phyloP scores from a whole-genome alignment of 192 early-diverging fungal species.

The Rhizophlyctis rosea region DNA sequence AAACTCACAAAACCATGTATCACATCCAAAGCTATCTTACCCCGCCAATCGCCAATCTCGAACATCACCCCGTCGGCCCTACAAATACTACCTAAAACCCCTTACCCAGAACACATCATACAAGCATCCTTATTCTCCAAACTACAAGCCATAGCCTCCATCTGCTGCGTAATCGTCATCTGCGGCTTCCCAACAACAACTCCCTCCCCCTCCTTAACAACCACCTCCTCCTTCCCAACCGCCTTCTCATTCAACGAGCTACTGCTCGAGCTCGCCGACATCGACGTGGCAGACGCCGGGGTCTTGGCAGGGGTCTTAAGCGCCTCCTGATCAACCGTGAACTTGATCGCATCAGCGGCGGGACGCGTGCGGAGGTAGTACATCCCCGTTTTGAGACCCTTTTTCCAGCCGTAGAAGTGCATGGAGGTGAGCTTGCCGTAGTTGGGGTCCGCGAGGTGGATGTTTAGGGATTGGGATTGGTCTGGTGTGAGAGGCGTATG shows the following conservation, averaged over 20 bases:
- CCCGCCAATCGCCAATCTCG: no score
- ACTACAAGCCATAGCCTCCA: slow-evolving; percentile 79
- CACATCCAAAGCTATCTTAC: no score
- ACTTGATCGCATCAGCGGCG: slow-evolving; percentile 97
- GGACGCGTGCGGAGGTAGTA: slow-evolving; percentile 95
- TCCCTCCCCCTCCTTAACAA: slow-evolving; percentile 15
- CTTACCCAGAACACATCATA: slow-evolving; percentile 71
- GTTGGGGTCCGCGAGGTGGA: slow-evolving; percentile 91
- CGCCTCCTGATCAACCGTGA: slow-evolving; percentile 81
- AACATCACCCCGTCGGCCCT: no score
- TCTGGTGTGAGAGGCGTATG: slow-evolving; percentile 50
- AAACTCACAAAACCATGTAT: no score
- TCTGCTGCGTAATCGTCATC: slow-evolving; percentile 37
- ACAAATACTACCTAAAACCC: no score
- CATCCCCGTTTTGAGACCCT: slow-evolving; percentile 98
- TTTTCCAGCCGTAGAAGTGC: slow-evolving; percentile 99
- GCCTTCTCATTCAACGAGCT: no score
- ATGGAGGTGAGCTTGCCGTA: slow-evolving; percentile 93
- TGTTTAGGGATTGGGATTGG: slow-evolving; percentile 93
- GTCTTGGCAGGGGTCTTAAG: slow-evolving; percentile 44
- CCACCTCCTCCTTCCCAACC: slow-evolving; percentile 3
- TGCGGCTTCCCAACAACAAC: neutral
- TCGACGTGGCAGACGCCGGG: no score
- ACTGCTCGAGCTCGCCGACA: no score
- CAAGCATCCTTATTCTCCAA: slow-evolving; percentile 93